Evolutionary conservation across 306 rosid species (phyloP).

Genomic region (Parietaria judaica): DNA sequence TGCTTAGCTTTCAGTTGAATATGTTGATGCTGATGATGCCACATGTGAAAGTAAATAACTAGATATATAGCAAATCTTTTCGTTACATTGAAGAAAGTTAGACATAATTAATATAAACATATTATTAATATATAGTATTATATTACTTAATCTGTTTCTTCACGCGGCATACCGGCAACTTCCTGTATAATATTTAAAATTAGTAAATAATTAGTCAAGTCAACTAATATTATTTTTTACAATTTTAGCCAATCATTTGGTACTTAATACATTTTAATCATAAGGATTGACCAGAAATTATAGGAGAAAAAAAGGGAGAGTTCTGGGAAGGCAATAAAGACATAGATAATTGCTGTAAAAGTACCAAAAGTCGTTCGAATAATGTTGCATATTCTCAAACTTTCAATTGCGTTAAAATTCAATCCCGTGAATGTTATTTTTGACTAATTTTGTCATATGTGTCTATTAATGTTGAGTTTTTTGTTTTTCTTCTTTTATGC

Average conservation of each 20-base stretch:
- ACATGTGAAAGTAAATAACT: background rate
- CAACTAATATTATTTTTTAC: slow-evolving; percentile 1
- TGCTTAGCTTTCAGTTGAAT: background rate
- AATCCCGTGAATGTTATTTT: too few species aligned
- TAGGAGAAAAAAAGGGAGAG: background rate
- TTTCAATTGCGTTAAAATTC: too few species aligned
- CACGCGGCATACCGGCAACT: background rate
- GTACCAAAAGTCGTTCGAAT: too few species aligned
- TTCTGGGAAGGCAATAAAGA: background rate
- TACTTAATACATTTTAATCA: background rate
- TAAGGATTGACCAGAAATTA: background rate
- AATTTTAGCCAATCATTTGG: slow-evolving; percentile 1
- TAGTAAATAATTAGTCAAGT: background rate
- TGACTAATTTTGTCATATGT: too few species aligned
- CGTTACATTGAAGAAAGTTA: too few species aligned
- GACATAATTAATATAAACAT: too few species aligned
- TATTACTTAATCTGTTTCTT: too few species aligned
- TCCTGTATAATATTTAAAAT: background rate
- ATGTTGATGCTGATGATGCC: background rate
- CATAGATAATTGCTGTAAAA: too few species aligned
- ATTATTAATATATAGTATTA: too few species aligned
- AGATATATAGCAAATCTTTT: background rate
- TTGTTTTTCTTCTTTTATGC: too few species aligned
- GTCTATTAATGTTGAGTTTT: too few species aligned
- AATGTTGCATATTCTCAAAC: too few species aligned